Base-by-base conservation (phyloP, 2,329 filamentous ascomycete species). In the Fusarium phyllophilum region DNA sequence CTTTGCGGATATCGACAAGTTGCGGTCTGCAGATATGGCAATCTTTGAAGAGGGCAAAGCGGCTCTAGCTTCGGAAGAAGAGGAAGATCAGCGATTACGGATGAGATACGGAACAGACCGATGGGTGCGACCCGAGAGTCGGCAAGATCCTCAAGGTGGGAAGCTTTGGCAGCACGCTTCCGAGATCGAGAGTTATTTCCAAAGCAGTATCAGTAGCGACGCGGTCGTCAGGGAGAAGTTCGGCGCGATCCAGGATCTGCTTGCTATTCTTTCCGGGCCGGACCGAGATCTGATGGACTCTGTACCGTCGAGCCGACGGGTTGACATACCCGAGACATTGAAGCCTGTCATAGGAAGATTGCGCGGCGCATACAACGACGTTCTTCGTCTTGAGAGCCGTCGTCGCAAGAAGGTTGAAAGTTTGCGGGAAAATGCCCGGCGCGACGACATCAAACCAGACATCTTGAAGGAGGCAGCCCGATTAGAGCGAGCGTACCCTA, bases 181-280 rank as follows among this genome's bases (percentile, higher is more conserved):
- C 5, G 95, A 97, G 77, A 95, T 98, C 44, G 93, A 95, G 44
- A 93, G 93, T 7, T 98, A 98, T 82, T 92, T 99, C 75, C 91
- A 91, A 17, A 89, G 84, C 62, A 90, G 88, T 68, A 84, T 84
- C 17, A 88, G 85, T 63, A 90, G 88, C 70, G 89, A 91, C 64
- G 83, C 79, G 4, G 80, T 89, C 4, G 93, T 97, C 5, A 90
- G 93, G 69, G 90, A 92, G 8, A 98, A 97, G 81, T 91, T 97
- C 62, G 89, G 88, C 24, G 90, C 92, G 41, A 93, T 93, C 42
- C 93, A 96, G 79, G 89, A 90, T 18, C 88, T 94, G 9, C 89
- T 99, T 46, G 87, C 88, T 6, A 86, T 98, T 9, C 87, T 99
- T 8, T 92, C 92, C 1, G 94, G 94, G 3, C 90, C 93, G 0